phyloP scores from a whole-genome alignment of 2,329 filamentous ascomycete species.

The Parascedosporium putredinis region DNA sequence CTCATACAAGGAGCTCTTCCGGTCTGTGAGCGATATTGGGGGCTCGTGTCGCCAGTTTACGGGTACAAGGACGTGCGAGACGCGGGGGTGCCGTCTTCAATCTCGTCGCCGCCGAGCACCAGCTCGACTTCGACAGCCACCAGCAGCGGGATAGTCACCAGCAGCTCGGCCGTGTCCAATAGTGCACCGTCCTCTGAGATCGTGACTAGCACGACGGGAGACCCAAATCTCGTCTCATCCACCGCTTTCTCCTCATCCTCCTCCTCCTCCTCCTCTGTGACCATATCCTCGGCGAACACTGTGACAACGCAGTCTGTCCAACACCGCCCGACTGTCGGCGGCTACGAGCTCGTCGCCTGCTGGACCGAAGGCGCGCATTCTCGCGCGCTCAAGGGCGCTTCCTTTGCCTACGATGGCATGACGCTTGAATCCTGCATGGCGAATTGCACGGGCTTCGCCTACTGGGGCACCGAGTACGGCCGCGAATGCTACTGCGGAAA shows the following conservation, averaged over 20 bases:
- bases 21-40: conserved; percentile 31
- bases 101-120: background rate
- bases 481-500: conserved; percentile 37
- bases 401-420: conserved; percentile 18
- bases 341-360: conserved; percentile 35
- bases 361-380: conserved; percentile 33
- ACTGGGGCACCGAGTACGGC: conserved; percentile 28
- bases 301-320: conserved; percentile 14
- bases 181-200: too few species aligned
- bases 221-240: too few species aligned
- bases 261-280: conserved; percentile 18
- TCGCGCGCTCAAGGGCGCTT: conserved; percentile 21
- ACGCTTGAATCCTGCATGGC: conserved; percentile 21
- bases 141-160: conserved; percentile 9
- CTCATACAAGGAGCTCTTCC: conserved; percentile 35
- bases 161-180: conserved; percentile 8
- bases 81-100: conserved; percentile 9
- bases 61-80: conserved; percentile 20
- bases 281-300: too few species aligned
- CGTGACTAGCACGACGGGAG: too few species aligned
- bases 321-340: conserved; percentile 29
- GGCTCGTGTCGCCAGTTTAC: conserved; percentile 32
- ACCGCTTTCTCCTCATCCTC: conserved; percentile 9
- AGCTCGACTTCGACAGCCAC: too few species aligned
- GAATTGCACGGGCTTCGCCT: conserved; percentile 20